A percentile compares a stretch with the other conserved stretches of the same genome.
Evolutionary conservation across 1,139 yeast genomes (phyloP).

Genomic region (Wickerhamiella pararugosa): DNA sequence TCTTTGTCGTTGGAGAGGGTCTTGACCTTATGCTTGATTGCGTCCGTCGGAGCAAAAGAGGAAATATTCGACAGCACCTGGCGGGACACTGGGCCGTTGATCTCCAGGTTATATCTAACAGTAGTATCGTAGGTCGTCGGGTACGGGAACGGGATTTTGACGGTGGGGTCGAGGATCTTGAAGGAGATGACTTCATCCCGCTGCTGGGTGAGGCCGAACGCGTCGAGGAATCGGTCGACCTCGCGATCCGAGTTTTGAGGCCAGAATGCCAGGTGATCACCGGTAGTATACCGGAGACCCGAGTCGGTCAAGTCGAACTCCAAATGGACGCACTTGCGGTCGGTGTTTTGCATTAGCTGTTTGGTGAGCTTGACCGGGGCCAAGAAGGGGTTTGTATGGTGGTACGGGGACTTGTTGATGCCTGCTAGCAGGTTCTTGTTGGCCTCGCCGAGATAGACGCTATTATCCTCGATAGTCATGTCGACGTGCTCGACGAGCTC

Average conservation of each 20-base stretch:
- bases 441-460: slow-evolving; percentile 77
- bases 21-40: slow-evolving; percentile 36
- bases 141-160: slow-evolving; percentile 66
- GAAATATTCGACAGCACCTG: slow-evolving; percentile 67
- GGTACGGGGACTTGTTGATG: slow-evolving; percentile 61
- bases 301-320: slow-evolving; percentile 72
- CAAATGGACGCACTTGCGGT: slow-evolving; percentile 75
- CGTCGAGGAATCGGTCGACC: slow-evolving; percentile 45
- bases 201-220: slow-evolving; percentile 45
- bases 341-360: slow-evolving; percentile 55
- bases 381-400: slow-evolving; percentile 67
- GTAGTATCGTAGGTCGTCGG: slow-evolving; percentile 87
- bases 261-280: slow-evolving; percentile 93
- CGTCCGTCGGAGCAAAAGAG: slow-evolving; percentile 64
- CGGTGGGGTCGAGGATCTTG: slow-evolving; percentile 60
- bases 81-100: slow-evolving; percentile 87
- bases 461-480: slow-evolving; percentile 25
- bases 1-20: slow-evolving; percentile 55
- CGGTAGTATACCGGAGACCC: slow-evolving; percentile 75
- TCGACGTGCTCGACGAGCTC: slow-evolving; percentile 28
- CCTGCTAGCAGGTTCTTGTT: slow-evolving; percentile 42
- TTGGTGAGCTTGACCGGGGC: slow-evolving; percentile 47
- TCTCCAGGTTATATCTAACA: slow-evolving; percentile 76
- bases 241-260: slow-evolving; percentile 77
- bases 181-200: slow-evolving; percentile 46